phyloP scores from a whole-genome alignment of 2,329 filamentous ascomycete genomes.

The Aspergillus sp. region DNA sequence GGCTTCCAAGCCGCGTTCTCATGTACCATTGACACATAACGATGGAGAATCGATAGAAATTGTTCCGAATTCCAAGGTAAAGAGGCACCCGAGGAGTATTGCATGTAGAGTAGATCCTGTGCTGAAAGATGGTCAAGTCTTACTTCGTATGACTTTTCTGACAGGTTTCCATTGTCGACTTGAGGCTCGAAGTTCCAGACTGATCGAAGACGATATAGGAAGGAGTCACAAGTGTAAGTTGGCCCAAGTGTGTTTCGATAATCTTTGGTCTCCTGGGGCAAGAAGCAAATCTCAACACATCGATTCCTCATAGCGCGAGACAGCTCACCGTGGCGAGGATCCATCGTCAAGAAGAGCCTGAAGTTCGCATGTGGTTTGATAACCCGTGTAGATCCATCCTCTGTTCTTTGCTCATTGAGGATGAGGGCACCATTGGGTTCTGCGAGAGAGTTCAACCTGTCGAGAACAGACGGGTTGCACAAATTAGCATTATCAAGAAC shows the following conservation, averaged over 20 bases:
- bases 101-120: conserved; percentile 25
- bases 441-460: conserved; percentile 86
- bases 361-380: conserved; percentile 79
- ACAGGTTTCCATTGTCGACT: conserved; percentile 5
- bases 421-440: conserved; percentile 82
- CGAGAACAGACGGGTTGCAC: conserved; percentile 88
- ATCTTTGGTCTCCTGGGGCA: conserved; percentile 31
- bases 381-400: conserved; percentile 70
- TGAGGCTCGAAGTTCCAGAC: conserved; percentile 20
- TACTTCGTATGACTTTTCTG: conserved; percentile 19
- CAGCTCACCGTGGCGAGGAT: conserved; percentile 83
- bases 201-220: conserved; percentile 32
- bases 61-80: conserved; percentile 10
- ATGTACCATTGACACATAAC: conserved; percentile 25
- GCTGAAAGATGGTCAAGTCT: conserved; percentile 32
- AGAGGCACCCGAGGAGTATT: conserved; percentile 19
- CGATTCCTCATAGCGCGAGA: conserved; percentile 96
- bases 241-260: conserved; percentile 15
- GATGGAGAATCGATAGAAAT: conserved; percentile 17
- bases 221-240: conserved; percentile 32
- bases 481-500: conserved; percentile 96
- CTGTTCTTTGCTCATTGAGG: conserved; percentile 85
- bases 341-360: conserved; percentile 86
- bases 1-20: conserved; percentile 24
- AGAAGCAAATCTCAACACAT: conserved; percentile 78